Percentiles rank a stretch among this genome's conserved stretches.
These are phyloP conservation scores for Fraxinus pennsylvanica DNA, from an alignment of 257 asterid genomes.

Conservation along the genomic window DNA sequence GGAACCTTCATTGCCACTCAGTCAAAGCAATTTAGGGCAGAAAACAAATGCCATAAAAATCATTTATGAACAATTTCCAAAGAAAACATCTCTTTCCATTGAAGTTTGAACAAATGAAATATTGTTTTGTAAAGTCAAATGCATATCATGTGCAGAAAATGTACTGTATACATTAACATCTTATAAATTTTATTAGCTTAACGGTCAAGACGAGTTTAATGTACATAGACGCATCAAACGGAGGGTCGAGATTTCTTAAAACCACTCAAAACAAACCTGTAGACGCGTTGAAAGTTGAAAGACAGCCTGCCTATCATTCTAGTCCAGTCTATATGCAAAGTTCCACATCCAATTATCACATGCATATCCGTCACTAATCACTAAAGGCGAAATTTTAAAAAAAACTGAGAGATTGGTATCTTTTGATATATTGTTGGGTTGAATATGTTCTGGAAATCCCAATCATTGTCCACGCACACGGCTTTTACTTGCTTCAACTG, in stretches of 20 bases:
- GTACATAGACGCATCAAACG: not conserved
- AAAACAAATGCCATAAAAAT: constrained; percentile 12
- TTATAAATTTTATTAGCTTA: not conserved
- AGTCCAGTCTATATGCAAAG: not conserved
- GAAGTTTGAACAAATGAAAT: not conserved
- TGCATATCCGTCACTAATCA: not conserved
- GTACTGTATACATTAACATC: not conserved
- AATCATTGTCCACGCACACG: constrained; percentile 59
- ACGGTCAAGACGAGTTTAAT: not conserved
- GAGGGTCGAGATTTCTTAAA: not conserved
- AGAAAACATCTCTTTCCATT: not conserved
- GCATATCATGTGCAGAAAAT: constrained; percentile 24
- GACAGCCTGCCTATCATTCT: too few relatives aligned
- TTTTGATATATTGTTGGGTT: constrained; percentile 59
- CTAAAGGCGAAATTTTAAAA: not conserved
- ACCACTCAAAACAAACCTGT: not conserved
- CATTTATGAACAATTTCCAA: constrained; percentile 21
- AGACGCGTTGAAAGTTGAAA: not conserved
- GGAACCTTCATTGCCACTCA: not conserved
- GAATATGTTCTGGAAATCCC: constrained; percentile 52
- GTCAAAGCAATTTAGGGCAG: not conserved
- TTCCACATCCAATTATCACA: not conserved
- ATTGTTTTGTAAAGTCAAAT: not conserved
- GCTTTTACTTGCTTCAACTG: constrained; percentile 30
- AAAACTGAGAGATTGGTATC: constrained; percentile 33